A percentile compares a stretch with the other conserved stretches of the same genome.
phyloP scores from a whole-genome alignment of 371 early-diverging fungal genomes.

The Nematocida homosporus region DNA sequence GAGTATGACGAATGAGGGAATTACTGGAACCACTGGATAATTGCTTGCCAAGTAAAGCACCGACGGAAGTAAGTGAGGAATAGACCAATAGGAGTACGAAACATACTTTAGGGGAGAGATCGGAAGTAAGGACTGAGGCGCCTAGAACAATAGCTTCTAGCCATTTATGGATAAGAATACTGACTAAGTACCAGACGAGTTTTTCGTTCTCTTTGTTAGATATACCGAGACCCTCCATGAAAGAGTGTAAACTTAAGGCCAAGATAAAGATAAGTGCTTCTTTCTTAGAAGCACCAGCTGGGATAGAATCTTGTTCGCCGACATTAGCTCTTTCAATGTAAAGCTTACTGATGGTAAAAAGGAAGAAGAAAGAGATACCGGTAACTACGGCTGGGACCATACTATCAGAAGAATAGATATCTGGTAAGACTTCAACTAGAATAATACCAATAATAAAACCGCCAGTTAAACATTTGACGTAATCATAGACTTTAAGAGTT shows the following conservation, averaged over 20 bases:
- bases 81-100: conserved; percentile 60
- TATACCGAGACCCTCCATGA: conserved; percentile 67
- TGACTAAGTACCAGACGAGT: conserved; percentile 56
- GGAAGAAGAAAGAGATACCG: conserved; percentile 56
- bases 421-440: conserved; percentile 59
- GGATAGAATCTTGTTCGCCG: conserved; percentile 52
- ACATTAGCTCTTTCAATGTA: conserved; percentile 56
- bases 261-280: conserved; percentile 65
- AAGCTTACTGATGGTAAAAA: conserved; percentile 60
- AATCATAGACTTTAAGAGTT: conserved; percentile 35
- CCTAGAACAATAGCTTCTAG: conserved; percentile 68
- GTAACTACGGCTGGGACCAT: conserved; percentile 42
- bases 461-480: conserved; percentile 63
- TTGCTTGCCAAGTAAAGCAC: conserved; percentile 37
- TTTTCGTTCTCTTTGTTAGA: conserved; percentile 29
- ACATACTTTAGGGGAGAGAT: conserved; percentile 22
- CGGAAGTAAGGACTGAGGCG: conserved; percentile 59
- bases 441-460: conserved; percentile 61
- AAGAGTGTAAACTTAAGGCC: conserved; percentile 68
- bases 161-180: conserved; percentile 66
- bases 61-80: conserved; percentile 62
- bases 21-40: not conserved
- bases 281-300: conserved; percentile 55
- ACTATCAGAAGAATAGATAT: conserved; percentile 44
- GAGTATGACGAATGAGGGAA: conserved; percentile 11